Evolutionary conservation across 495 filamentous ascomycete species (phyloP), one percentile per base, ranked within the genome.

Genomic region (Podospora fimiseda): DNA sequence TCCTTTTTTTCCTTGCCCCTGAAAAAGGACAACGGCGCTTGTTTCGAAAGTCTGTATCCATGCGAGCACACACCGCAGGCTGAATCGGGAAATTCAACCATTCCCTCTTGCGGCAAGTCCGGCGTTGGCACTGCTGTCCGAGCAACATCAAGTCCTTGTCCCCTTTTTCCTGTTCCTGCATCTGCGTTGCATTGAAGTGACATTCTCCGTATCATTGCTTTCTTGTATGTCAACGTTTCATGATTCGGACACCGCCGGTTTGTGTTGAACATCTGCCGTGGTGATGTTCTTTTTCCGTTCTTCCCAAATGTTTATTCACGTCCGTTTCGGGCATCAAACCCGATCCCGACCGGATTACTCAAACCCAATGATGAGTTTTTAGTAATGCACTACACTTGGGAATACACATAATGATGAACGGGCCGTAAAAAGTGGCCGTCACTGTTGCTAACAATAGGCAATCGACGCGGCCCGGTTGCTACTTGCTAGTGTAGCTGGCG

Each of bases 11-110:
- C 59, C 54, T 48, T 30, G 42, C 15, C 9, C 54, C 57, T 55
- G 43, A 33, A 30, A 39, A 40, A 42, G 18, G 47, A 37, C 46
- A 38, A 46, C 48, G 55, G 55, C 58, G 63, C 63, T 58, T 61
- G 63, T 65, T 65, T 65, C 63, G 60, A 46, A 58, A 46, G 5
- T 51, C 45, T 55, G 54, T 55, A 40, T 14, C 43, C 51, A 37
- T 51, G 15, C 54, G 46, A 37, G 42, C n/a, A 15, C 9, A 23
- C 14, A 21, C 22, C 13, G 22, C 56, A 47, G 47, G 40, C 51
- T 48, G 50, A 43, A 47, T 43, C 13, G 20, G 56, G 51, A 41
- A 41, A 47, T 33, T 18, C 47, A 19, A 21, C 48, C 53, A 43
- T 47, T 42, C 21, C 41, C 48, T 42, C n/a, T 51, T 33, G n/a